phyloP scores from a whole-genome alignment of 2,329 filamentous ascomycete species.

The Penicillium olsonii region DNA sequence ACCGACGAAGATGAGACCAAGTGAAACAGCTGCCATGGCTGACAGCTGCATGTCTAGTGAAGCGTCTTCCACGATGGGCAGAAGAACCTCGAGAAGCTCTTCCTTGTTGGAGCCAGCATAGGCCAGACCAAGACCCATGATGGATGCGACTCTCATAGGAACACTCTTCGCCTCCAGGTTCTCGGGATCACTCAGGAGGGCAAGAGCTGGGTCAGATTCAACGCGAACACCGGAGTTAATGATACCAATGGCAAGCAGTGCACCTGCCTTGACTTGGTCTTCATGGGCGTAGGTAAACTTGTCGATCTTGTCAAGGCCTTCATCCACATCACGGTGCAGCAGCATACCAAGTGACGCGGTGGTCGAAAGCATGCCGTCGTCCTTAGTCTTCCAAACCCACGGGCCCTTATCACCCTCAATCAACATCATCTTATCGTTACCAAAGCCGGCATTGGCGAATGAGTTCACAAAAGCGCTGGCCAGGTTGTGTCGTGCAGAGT shows the following conservation, averaged over 20 bases:
- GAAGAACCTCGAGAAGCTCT: slow-evolving; percentile 77
- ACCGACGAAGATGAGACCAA: slow-evolving; percentile 89
- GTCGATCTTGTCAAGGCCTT: slow-evolving; percentile 89
- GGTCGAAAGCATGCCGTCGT: slow-evolving; percentile 95
- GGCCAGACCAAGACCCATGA: slow-evolving; percentile 93
- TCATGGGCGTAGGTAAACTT: slow-evolving; percentile 87
- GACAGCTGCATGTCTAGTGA: slow-evolving; percentile 90
- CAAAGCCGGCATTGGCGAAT: slow-evolving; percentile 94
- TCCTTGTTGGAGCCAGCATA: slow-evolving; percentile 95
- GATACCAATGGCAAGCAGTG: slow-evolving; percentile 89
- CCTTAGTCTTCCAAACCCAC: slow-evolving; percentile 99
- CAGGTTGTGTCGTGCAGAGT: slow-evolving; percentile 93
- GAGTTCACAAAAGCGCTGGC: slow-evolving; percentile 95
- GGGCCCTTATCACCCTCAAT: slow-evolving; percentile 83
- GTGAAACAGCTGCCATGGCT: slow-evolving; percentile 89
- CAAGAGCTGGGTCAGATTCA: slow-evolving; percentile 87
- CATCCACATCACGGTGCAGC: slow-evolving; percentile 90
- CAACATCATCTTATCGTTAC: slow-evolving; percentile 97
- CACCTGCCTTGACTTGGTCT: slow-evolving; percentile 83
- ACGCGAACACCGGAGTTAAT: slow-evolving; percentile 89
- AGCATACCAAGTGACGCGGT: slow-evolving; percentile 91
- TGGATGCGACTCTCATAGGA: slow-evolving; percentile 76
- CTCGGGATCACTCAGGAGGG: slow-evolving; percentile 76
- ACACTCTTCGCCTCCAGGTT: slow-evolving; percentile 78
- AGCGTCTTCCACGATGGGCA: slow-evolving; percentile 85